Conservation (phyloP, 495 filamentous ascomycete species). For the Penicillium manginii region DNA sequence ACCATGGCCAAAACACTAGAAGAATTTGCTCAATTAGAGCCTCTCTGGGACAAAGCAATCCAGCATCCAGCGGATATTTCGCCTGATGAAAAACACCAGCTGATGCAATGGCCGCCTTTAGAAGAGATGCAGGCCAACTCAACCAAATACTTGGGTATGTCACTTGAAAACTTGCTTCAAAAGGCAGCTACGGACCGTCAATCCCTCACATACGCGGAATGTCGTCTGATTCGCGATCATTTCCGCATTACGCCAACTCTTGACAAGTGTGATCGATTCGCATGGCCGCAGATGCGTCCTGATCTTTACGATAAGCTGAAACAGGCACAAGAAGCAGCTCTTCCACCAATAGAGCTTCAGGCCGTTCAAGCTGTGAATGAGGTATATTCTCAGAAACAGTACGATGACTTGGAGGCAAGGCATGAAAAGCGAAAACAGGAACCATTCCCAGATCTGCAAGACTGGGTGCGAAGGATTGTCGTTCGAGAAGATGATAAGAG, state of each 20-base stretch:
- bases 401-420: background rate
- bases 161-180: slow-evolving; percentile 8
- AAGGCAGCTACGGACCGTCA: background rate
- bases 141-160: background rate
- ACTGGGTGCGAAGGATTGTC: slow-evolving; percentile 6
- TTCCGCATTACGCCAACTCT: slow-evolving; percentile 1
- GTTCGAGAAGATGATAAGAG: slow-evolving; percentile 11
- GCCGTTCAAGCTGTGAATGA: background rate
- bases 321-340: background rate
- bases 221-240: slow-evolving; percentile 6
- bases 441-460: background rate
- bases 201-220: slow-evolving; percentile 12
- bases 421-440: background rate
- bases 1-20: slow-evolving; percentile 9
- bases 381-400: background rate
- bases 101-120: slow-evolving; percentile 3
- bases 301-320: background rate
- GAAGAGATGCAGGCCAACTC: slow-evolving; percentile 5
- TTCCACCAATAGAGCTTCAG: background rate
- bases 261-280: background rate
- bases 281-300: background rate
- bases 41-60: slow-evolving; percentile 15
- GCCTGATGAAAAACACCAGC: slow-evolving; percentile 9
- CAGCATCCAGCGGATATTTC: slow-evolving; percentile 4
- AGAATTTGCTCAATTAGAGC: slow-evolving; percentile 13